A percentile compares a stretch with the other conserved stretches of the same genome.
phyloP scores from a whole-genome alignment of 352 stramenopile genomes.

The Phytophthora uliginosa region DNA sequence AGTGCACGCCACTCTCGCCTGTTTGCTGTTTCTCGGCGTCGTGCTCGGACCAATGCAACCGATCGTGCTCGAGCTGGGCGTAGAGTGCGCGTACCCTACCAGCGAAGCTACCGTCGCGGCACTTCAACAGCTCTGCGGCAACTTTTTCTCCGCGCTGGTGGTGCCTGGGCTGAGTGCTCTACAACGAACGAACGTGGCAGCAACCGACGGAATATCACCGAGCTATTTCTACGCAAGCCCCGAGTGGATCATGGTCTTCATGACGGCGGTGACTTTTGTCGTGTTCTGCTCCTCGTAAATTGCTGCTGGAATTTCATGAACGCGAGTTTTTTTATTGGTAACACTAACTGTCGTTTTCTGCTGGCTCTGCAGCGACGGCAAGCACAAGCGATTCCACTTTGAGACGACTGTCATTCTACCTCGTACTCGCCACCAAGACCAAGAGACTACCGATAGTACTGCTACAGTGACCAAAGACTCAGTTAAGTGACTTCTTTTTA shows the following conservation, averaged over 20 bases:
- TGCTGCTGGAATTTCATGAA: not conserved
- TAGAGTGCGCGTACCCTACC: slow-evolving; percentile 78
- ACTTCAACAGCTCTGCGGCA: slow-evolving; percentile 78
- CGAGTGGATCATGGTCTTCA: slow-evolving; percentile 59
- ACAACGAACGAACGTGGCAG: slow-evolving; percentile 44
- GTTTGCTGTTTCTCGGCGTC: slow-evolving; percentile 55
- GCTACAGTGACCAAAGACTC: not conserved
- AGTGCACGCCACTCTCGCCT: slow-evolving; percentile 39
- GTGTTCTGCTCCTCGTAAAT: slow-evolving; percentile 70
- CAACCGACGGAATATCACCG: slow-evolving; percentile 35
- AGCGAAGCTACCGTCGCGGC: slow-evolving; percentile 79
- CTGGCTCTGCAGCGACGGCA: not conserved
- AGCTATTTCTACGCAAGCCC: slow-evolving; percentile 58
- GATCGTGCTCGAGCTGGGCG: slow-evolving; percentile 71
- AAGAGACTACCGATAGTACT: not conserved
- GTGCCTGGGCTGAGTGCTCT: slow-evolving; percentile 62
- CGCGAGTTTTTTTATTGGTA: not conserved
- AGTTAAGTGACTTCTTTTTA: not conserved
- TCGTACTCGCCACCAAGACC: not conserved
- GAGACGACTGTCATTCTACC: slow-evolving; percentile 3
- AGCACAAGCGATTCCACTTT: slow-evolving; percentile 1
- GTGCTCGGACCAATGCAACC: slow-evolving; percentile 72
- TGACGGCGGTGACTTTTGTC: slow-evolving; percentile 48
- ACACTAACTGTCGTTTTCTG: not conserved
- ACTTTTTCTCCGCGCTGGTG: slow-evolving; percentile 70